These are phyloP conservation scores for Paxillus ammoniavirescens DNA, from an alignment of 768 basidiomycete species.

Conservation along the genomic window DNA sequence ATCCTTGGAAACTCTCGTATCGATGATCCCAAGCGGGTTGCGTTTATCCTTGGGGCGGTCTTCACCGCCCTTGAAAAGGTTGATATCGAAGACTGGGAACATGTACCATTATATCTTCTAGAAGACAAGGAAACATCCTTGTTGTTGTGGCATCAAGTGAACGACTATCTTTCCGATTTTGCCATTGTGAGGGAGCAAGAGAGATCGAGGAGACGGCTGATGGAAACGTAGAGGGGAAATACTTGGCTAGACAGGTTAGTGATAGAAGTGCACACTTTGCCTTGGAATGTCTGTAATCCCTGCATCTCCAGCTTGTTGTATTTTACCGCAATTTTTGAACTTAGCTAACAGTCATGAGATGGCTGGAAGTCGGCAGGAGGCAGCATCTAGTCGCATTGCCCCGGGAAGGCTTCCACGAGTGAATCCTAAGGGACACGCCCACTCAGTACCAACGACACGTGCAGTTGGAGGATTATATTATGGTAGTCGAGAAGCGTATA, in stretches of 20 bases:
- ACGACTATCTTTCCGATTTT: neutral
- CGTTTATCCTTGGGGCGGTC: neutral
- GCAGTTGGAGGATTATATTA: neutral
- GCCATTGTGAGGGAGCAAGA: neutral
- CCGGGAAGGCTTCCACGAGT: too few relatives aligned
- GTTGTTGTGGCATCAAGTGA: neutral
- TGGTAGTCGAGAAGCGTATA: neutral
- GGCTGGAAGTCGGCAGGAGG: too few relatives aligned
- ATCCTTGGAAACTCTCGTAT: neutral
- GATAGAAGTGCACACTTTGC: too few relatives aligned
- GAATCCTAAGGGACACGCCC: too few relatives aligned
- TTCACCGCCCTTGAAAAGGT: neutral
- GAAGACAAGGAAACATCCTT: neutral
- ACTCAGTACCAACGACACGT: too few relatives aligned
- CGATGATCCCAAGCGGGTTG: neutral
- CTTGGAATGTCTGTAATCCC: too few relatives aligned
- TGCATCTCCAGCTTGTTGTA: too few relatives aligned
- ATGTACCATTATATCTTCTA: neutral
- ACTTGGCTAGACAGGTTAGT: too few relatives aligned
- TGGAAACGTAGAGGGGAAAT: too few relatives aligned
- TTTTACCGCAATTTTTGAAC: too few relatives aligned
- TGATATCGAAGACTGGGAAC: neutral
- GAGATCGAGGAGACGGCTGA: neutral
- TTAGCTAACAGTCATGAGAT: too few relatives aligned
- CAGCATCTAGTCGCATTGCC: too few relatives aligned